These are phyloP conservation scores for Agastache rugosa DNA, from an alignment of 257 asterid species.

Conservation along the genomic window DNA sequence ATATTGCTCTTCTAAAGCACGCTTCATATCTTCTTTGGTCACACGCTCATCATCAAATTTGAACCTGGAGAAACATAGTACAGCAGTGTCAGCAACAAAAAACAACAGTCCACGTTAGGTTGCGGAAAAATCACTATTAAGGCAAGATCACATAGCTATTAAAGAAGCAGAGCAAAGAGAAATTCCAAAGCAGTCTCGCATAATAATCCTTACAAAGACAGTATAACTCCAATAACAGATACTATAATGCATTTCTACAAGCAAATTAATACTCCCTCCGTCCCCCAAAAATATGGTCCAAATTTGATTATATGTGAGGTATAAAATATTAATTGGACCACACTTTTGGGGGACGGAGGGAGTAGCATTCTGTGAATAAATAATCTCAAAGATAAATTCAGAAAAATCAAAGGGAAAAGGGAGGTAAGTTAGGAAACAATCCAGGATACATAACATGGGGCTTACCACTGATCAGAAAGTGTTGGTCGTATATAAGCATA, in stretches of 20 bases:
- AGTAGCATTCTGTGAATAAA: not conserved
- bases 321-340: no score
- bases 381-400: not conserved
- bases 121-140: not conserved
- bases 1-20: constrained; percentile 61
- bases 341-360: no score
- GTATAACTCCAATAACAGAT: constrained; percentile 15
- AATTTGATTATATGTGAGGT: no score
- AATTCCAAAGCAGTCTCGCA: constrained; percentile 18
- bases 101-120: constrained; percentile 23
- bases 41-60: constrained; percentile 66
- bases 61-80: constrained; percentile 45
- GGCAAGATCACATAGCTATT: constrained; percentile 15
- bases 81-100: constrained; percentile 28
- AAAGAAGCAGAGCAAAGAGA: constrained; percentile 2
- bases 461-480: constrained; percentile 64
- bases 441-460: constrained; percentile 24
- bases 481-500: constrained; percentile 66
- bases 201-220: constrained; percentile 28
- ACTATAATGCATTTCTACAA: constrained; percentile 21
- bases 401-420: not conserved
- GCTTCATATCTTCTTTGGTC: constrained; percentile 56
- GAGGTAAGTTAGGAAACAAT: not conserved
- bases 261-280: not conserved
- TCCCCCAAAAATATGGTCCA: no score